Evolutionary conservation across 2,329 filamentous ascomycete species (phyloP).

Genomic region (Sporothrix phasma): DNA sequence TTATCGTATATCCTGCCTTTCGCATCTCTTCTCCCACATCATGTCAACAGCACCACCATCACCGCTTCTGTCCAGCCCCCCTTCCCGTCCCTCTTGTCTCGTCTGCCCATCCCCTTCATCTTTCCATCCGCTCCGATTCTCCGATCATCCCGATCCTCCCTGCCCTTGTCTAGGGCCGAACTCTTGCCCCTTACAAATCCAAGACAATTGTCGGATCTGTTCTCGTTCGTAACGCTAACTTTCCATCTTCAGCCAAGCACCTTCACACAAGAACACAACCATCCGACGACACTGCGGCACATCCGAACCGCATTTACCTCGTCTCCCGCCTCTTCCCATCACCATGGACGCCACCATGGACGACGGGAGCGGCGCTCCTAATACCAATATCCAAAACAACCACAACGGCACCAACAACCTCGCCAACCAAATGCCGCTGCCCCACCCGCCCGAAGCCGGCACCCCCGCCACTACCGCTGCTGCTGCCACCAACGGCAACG

Average conservation of each 20-base stretch:
- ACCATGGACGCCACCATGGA: slow-evolving; percentile 25
- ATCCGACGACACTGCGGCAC: background rate
- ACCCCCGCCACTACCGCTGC: background rate
- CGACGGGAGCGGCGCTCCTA: slow-evolving; percentile 25
- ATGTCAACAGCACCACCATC: no score
- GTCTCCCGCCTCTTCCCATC: background rate
- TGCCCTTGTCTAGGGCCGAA: background rate
- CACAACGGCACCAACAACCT: slow-evolving; percentile 49
- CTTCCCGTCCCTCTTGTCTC: background rate
- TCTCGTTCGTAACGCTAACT: background rate
- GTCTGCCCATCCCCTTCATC: background rate
- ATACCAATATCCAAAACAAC: background rate
- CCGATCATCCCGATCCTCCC: background rate
- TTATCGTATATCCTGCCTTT: background rate
- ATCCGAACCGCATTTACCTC: background rate
- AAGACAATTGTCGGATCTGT: background rate
- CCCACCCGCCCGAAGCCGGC: slow-evolving; percentile 31
- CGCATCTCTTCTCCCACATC: no score
- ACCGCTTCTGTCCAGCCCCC: background rate
- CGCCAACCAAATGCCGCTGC: slow-evolving; percentile 43
- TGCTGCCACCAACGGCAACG: slow-evolving; percentile 29
- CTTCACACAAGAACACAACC: background rate
- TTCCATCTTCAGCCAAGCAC: background rate
- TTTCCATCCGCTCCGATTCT: background rate
- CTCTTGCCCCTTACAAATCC: background rate